Evolutionary conservation across 176 grass and related monocot species (phyloP).

Genomic region (Canna indica): DNA sequence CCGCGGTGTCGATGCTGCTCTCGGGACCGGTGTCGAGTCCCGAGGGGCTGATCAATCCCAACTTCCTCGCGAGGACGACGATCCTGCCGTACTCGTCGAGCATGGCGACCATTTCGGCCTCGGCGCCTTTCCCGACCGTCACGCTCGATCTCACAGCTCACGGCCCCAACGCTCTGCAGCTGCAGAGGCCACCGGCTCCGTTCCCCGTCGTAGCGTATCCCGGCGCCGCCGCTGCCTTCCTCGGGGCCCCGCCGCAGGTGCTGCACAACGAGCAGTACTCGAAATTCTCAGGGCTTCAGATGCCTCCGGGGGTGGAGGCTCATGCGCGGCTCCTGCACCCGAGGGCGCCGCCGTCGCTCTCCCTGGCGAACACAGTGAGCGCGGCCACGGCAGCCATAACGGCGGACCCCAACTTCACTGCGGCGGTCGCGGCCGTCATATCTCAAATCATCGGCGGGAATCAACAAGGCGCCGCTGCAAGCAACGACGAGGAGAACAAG

Average conservation of each 20-base stretch:
- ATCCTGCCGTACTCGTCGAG: constrained; percentile 78
- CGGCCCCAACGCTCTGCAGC: constrained; percentile 31
- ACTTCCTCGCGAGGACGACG: constrained; percentile 62
- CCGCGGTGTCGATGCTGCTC: constrained; percentile 68
- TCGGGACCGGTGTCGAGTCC: constrained; percentile 72
- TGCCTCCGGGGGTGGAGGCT: constrained; percentile 36
- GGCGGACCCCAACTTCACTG: constrained; percentile 79
- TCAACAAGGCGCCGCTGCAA: constrained; percentile 14
- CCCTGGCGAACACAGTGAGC: constrained; percentile 44
- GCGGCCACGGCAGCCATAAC: constrained; percentile 79
- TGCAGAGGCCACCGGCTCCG: constrained; percentile 7
- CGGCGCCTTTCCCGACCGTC: constrained; percentile 80
- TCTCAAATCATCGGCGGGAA: constrained; percentile 55
- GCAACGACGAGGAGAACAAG: constrained; percentile 12
- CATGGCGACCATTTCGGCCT: constrained; percentile 93
- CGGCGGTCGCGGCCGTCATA: constrained; percentile 75
- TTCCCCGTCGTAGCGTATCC: no score
- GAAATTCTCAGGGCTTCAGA: constrained; percentile 72
- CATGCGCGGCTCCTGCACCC: constrained; percentile 29
- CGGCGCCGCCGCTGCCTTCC: neutral
- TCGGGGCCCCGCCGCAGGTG: constrained; percentile 18
- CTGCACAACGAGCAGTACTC: constrained; percentile 47
- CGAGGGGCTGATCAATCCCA: constrained; percentile 46
- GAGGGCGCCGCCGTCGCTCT: neutral
- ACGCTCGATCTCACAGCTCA: constrained; percentile 88